These are phyloP conservation scores for Clavaria fumosa DNA, from an alignment of 768 basidiomycete genomes.

Conservation along the genomic window DNA sequence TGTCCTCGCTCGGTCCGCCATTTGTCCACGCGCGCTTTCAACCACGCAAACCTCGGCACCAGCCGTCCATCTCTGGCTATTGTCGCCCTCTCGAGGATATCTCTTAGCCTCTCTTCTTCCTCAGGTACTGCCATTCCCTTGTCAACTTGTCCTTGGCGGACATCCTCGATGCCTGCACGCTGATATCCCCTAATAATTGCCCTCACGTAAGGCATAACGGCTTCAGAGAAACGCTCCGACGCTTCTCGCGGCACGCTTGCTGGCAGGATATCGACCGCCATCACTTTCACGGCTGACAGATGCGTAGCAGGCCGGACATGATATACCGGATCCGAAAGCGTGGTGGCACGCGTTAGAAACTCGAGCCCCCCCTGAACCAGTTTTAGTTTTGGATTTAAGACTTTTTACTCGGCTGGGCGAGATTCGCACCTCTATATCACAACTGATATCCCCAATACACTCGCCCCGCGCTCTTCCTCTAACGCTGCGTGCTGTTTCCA, in stretches of 20 bases:
- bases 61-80: constrained; percentile 49
- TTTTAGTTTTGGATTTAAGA: not conserved
- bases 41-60: constrained; percentile 37
- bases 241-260: constrained; percentile 73
- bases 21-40: constrained; percentile 34
- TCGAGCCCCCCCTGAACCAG: constrained; percentile 59
- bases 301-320: constrained; percentile 27
- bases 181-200: constrained; percentile 32
- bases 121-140: too few relatives aligned
- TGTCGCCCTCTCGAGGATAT: constrained; percentile 53
- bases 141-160: too few relatives aligned
- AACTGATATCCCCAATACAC: constrained; percentile 78
- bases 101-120: constrained; percentile 14
- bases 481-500: constrained; percentile 31
- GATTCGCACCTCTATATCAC: constrained; percentile 55
- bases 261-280: constrained; percentile 86
- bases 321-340: constrained; percentile 64
- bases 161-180: not conserved
- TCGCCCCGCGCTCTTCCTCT: constrained; percentile 44
- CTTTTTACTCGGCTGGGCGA: not conserved
- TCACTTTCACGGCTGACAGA: constrained; percentile 54
- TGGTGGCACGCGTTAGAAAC: constrained; percentile 64
- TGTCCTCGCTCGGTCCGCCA: constrained; percentile 18
- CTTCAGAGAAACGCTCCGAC: constrained; percentile 56
- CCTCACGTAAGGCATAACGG: constrained; percentile 52